phyloP scores from a whole-genome alignment of 1,284 basidiomycete species.

The Vanrija pseudolonga region DNA sequence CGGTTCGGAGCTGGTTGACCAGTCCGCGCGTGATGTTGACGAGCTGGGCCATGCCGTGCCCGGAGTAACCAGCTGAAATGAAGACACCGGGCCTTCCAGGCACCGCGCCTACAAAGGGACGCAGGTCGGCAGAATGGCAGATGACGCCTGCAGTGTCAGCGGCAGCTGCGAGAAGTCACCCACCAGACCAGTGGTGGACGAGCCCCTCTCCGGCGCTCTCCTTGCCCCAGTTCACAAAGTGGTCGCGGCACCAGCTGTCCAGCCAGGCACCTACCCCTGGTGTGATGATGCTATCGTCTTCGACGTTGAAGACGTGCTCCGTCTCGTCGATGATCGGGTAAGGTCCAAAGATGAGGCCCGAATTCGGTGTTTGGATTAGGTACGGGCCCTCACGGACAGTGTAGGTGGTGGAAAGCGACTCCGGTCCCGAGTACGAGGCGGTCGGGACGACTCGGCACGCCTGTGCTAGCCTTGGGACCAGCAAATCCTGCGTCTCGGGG shows the following conservation, averaged over 20 bases:
- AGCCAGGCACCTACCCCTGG: conserved; percentile 1
- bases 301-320: conserved; percentile 1
- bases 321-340: conserved; percentile 1
- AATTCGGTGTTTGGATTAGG: conserved; percentile 24
- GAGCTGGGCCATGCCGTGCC: conserved; percentile 28
- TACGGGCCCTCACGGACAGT: conserved; percentile 26
- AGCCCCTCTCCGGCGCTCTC: conserved; percentile 26
- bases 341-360: conserved; percentile 26
- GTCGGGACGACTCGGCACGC: conserved; percentile 27
- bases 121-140: conserved; percentile 25
- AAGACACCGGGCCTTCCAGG: conserved; percentile 12
- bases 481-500: conserved; percentile 19
- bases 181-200: conserved; percentile 24
- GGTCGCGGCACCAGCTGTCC: conserved; percentile 11
- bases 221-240: conserved; percentile 23
- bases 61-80: conserved; percentile 22
- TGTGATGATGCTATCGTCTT: conserved; percentile 10
- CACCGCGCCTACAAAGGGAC: conserved; percentile 26
- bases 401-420: conserved; percentile 18
- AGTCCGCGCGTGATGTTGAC: conserved; percentile 18
- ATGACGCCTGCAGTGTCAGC: conserved; percentile 11
- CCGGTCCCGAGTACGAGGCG: conserved; percentile 14
- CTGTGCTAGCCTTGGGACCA: conserved; percentile 20
- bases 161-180: too few species aligned
- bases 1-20: conserved; percentile 17